Evolutionary conservation across 192 early-diverging fungal genomes (phyloP).

Genomic region (Endogone sp.): DNA sequence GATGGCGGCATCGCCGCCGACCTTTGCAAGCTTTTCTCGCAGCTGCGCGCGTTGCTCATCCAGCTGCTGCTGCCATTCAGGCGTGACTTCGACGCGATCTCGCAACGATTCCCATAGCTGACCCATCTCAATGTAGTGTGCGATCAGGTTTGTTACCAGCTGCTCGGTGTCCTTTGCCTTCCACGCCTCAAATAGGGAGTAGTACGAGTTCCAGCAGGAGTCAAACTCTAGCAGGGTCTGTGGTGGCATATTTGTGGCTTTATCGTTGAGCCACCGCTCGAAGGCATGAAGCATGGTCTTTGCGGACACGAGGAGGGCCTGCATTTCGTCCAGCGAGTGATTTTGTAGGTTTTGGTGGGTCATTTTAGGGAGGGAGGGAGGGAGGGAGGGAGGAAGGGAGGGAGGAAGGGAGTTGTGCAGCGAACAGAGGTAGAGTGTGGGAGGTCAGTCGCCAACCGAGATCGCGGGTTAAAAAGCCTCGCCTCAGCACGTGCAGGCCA

Average conservation of each 20-base stretch:
- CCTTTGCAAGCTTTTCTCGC: constrained; percentile 20
- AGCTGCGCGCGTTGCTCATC: constrained; percentile 51
- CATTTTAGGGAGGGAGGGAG: not conserved
- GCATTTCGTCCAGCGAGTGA: not conserved
- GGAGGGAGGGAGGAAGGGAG: constrained; percentile 2
- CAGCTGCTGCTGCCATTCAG: constrained; percentile 57
- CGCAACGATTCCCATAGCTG: constrained; percentile 60
- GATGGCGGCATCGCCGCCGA: constrained; percentile 20
- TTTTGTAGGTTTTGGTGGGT: not conserved
- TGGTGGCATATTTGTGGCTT: constrained; percentile 6
- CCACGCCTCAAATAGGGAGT: constrained; percentile 66
- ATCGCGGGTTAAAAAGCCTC: too few species aligned
- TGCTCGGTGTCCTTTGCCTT: constrained; percentile 60
- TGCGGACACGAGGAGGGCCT: constrained; percentile 30
- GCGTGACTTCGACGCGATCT: constrained; percentile 38
- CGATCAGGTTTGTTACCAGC: constrained; percentile 58
- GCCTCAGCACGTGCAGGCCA: too few species aligned
- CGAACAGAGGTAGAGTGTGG: not conserved
- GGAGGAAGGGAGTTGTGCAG: not conserved
- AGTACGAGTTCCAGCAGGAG: constrained; percentile 53
- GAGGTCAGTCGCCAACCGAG: too few species aligned
- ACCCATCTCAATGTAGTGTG: constrained; percentile 66
- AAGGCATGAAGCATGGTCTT: constrained; percentile 27
- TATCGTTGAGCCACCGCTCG: constrained; percentile 26
- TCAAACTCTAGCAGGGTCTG: constrained; percentile 37